Conservation (phyloP, 176 grass and related monocot species). For the Phragmites australis region DNA sequence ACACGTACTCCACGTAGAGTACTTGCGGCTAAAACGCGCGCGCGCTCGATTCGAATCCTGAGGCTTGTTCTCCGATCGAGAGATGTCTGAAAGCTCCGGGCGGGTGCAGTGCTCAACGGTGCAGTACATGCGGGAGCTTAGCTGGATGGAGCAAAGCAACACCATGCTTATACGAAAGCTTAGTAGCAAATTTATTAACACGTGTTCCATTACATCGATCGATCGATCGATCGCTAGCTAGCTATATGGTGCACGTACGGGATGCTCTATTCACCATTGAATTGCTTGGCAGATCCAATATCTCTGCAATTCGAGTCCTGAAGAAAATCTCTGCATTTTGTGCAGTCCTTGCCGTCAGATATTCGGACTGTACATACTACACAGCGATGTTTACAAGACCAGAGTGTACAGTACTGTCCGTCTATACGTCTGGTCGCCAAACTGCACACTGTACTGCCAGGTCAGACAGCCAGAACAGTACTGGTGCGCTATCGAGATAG, state of each 20-base stretch:
- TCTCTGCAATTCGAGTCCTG: not conserved
- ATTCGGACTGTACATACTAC: not conserved
- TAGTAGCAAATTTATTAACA: not conserved
- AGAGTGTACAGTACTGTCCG: not conserved
- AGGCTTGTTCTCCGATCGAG: not conserved
- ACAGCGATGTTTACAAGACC: not conserved
- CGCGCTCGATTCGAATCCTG: not conserved
- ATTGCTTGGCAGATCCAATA: not conserved
- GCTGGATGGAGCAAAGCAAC: slow-evolving; percentile 9
- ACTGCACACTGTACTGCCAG: not conserved
- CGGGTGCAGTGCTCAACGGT: not conserved
- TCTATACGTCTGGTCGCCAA: not conserved
- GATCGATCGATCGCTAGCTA: not conserved
- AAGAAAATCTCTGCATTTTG: not conserved
- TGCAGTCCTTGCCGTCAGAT: not conserved
- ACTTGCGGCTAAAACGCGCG: not conserved
- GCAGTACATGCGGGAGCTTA: not conserved
- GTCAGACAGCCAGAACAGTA: not conserved
- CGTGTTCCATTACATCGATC: not conserved
- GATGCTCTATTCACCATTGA: slow-evolving; percentile 5
- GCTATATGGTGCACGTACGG: not conserved
- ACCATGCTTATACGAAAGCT: slow-evolving; percentile 28
- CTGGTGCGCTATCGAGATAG: not conserved
- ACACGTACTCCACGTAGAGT: not conserved
- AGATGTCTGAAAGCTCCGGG: not conserved